Percentiles rank a stretch among this genome's conserved stretches.
phyloP scores from a whole-genome alignment of 208 protist species.

The Entamoeba moshkovskii region DNA sequence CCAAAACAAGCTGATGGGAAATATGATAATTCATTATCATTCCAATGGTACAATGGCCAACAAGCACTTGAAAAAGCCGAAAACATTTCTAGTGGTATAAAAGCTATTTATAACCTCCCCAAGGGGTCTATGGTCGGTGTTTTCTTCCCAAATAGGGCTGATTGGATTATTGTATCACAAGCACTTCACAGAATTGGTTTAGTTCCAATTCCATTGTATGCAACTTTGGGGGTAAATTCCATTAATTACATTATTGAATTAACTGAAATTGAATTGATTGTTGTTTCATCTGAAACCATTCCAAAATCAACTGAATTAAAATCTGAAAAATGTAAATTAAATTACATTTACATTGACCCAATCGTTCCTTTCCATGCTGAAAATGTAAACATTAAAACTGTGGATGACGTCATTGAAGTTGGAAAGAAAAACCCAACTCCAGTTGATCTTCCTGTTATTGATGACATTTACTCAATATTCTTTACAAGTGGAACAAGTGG shows the following conservation, averaged over 20 bases:
- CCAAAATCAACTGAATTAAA: background rate
- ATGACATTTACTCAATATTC: conserved; percentile 17
- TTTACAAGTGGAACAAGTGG: conserved; percentile 33
- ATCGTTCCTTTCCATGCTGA: background rate
- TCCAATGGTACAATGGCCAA: background rate
- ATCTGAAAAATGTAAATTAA: background rate
- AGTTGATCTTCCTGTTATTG: background rate
- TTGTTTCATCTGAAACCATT: background rate
- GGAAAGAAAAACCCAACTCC: background rate
- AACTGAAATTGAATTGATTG: background rate
- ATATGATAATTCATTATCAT: background rate
- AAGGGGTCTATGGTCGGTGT: background rate
- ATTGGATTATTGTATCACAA: background rate
- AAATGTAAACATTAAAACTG: background rate
- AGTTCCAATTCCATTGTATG: background rate
- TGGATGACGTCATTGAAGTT: background rate
- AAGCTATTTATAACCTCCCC: background rate
- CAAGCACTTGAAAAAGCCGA: background rate
- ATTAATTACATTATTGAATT: background rate
- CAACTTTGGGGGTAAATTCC: background rate
- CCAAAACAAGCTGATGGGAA: background rate
- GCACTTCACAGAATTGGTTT: background rate
- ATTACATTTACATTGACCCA: background rate
- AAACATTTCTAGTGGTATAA: background rate
- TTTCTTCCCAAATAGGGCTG: background rate